Base-by-base conservation (phyloP, 208 protist genomes). In the Acanthamoeba castellanii region DNA sequence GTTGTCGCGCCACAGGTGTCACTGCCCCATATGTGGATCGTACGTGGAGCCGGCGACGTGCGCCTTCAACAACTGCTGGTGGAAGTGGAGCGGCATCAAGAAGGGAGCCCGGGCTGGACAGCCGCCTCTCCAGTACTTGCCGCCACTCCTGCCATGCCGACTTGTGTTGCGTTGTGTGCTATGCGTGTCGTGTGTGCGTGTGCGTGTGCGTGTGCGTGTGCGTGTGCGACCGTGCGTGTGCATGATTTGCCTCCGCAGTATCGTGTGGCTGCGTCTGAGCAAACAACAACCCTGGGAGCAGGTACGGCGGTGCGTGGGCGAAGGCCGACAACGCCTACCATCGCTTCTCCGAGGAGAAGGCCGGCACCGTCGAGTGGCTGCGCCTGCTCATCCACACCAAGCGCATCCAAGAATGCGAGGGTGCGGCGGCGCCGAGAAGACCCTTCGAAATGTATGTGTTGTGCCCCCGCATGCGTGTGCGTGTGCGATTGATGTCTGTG, bases 301-400 rank as follows among this genome's bases (percentile, higher is more conserved):
- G 68, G 32, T 76, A 11, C 32, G 68, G 68, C 5, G 68, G 68
- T 37, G 68, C 55, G 16, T 76, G 68, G 68, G 25, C 11, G n/a
- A 34, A 81, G 70, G 70, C 70, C 16, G 70, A 30, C 25, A 20
- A 81, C 32, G 37, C 8, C 27, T 81, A 81, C 70, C 25, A 42
- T 25, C 70, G 70, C 11, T 81, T 81, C 45, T 22, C 30, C 18
- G 70, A 81, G 18, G 34, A 45, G 7, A 34, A 47, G 32, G 70
- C 70, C 6, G 70, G 34, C 11, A 81, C 1, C 8, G 70, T 81
- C 34, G 16, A 45, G 37, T 81, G 70, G 70, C 30, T 47, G 37
- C 70, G 70, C 70, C 32, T 81, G 16, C 70, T 81, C 70, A 81
- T 81, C 37, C n/a, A 81, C 70, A 81, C 70, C 70, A 81, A 81